Percentiles rank a stretch among this genome's conserved stretches.
Evolutionary conservation across 2,329 filamentous ascomycete species (phyloP).

Genomic region (Xylaria multiplex): DNA sequence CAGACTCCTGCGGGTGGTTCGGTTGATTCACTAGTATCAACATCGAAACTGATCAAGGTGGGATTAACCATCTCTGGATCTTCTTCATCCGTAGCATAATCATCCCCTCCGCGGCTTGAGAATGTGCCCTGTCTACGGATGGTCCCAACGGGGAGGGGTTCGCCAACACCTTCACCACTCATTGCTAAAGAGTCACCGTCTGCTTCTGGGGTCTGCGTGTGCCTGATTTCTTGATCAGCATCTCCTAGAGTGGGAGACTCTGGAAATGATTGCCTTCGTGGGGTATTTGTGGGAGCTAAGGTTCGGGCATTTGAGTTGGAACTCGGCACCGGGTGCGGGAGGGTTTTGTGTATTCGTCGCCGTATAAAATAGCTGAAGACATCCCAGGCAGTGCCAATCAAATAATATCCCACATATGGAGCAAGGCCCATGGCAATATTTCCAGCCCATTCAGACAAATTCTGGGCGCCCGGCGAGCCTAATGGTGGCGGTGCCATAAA

Average conservation of each 20-base stretch:
- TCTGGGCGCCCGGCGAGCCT: constrained; percentile 51
- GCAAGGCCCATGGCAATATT: constrained; percentile 55
- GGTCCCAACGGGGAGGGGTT: constrained; percentile 48
- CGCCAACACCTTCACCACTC: constrained; percentile 47
- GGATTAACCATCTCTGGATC: constrained; percentile 65
- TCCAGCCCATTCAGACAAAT: constrained; percentile 57
- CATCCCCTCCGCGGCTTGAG: constrained; percentile 57
- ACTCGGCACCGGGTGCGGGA: constrained; percentile 50
- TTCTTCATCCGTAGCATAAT: constrained; percentile 66
- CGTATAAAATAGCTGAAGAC: constrained; percentile 53
- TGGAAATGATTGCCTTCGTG: constrained; percentile 41
- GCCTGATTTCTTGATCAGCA: constrained; percentile 48
- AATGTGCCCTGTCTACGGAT: constrained; percentile 58
- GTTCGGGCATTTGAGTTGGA: constrained; percentile 26
- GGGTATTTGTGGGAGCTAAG: constrained; percentile 15
- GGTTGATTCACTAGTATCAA: constrained; percentile 65
- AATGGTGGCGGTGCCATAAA: constrained; percentile 59
- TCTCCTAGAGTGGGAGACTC: constrained; percentile 49
- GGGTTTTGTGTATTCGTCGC: constrained; percentile 51
- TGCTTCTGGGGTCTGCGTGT: constrained; percentile 38
- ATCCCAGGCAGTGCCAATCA: constrained; percentile 54
- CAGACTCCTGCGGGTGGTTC: constrained; percentile 64
- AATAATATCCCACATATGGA: constrained; percentile 60
- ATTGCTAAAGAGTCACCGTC: constrained; percentile 44
- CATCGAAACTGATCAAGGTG: constrained; percentile 69